Percentiles rank a stretch among this genome's conserved stretches.
Conservation (phyloP, 2,329 filamentous ascomycete genomes). For the Xylariaceae sp. region DNA sequence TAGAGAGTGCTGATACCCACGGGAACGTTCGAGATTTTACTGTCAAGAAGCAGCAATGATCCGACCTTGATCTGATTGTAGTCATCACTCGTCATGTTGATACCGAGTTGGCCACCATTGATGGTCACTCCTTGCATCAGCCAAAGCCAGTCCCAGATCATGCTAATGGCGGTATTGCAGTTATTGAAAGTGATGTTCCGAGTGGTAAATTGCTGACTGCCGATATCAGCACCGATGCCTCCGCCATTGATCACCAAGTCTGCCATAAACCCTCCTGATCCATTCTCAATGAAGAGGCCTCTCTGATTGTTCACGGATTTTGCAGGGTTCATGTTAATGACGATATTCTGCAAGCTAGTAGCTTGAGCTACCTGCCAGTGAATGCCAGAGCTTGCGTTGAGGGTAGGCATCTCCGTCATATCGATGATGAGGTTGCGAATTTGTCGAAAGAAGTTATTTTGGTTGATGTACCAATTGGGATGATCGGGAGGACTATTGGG, state of each 20-base stretch:
- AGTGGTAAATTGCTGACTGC: slow-evolving; percentile 82
- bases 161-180: slow-evolving; percentile 76
- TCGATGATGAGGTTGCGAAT: slow-evolving; percentile 79
- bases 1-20: slow-evolving; percentile 76
- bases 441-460: slow-evolving; percentile 80
- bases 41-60: slow-evolving; percentile 78
- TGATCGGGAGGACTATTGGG: slow-evolving; percentile 38
- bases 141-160: slow-evolving; percentile 93
- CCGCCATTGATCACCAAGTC: slow-evolving; percentile 82
- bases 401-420: slow-evolving; percentile 53
- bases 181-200: slow-evolving; percentile 77
- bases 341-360: slow-evolving; percentile 73
- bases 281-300: slow-evolving; percentile 81
- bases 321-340: slow-evolving; percentile 68
- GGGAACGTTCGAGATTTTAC: slow-evolving; percentile 67
- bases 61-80: slow-evolving; percentile 68
- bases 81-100: slow-evolving; percentile 69
- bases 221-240: slow-evolving; percentile 70
- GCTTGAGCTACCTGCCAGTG: slow-evolving; percentile 86
- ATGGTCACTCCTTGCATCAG: slow-evolving; percentile 71
- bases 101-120: slow-evolving; percentile 66
- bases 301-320: slow-evolving; percentile 62
- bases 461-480: slow-evolving; percentile 72
- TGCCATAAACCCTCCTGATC: slow-evolving; percentile 76
- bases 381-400: slow-evolving; percentile 59